These are phyloP conservation scores for Cavenderia fasciculata DNA, from an alignment of 78 protist species.

Conservation along the genomic window DNA sequence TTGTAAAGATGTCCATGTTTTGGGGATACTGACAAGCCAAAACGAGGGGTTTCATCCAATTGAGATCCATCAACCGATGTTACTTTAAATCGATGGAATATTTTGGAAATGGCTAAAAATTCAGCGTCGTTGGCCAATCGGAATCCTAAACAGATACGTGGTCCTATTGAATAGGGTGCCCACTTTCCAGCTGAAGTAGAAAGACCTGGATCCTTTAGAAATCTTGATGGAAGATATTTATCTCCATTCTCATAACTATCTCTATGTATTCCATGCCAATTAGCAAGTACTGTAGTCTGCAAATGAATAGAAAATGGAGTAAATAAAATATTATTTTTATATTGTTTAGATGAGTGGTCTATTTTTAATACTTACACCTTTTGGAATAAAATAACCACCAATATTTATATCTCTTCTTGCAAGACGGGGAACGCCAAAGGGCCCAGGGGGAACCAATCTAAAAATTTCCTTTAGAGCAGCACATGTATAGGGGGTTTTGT, in stretches of 20 bases:
- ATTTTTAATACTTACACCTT: slow-evolving; percentile 19
- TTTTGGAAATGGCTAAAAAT: slow-evolving; percentile 11
- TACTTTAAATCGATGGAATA: not conserved
- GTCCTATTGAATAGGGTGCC: not conserved
- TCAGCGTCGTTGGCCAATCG: not conserved
- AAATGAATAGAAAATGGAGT: no score
- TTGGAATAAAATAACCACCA: slow-evolving; percentile 52
- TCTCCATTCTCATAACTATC: slow-evolving; percentile 1
- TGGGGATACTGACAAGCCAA: no score
- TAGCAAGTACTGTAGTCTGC: no score
- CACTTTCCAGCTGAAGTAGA: slow-evolving; percentile 15
- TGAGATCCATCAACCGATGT: not conserved
- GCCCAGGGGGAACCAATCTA: slow-evolving; percentile 8
- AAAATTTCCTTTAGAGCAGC: not conserved
- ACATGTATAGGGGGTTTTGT: not conserved
- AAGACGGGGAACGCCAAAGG: slow-evolving; percentile 17
- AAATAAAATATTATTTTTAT: no score
- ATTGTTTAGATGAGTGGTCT: no score
- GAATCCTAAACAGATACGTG: not conserved
- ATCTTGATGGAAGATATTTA: not conserved
- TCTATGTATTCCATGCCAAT: no score
- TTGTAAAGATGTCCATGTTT: no score
- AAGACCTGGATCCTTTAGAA: slow-evolving; percentile 1
- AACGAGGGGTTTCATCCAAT: no score
- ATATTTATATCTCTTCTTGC: slow-evolving; percentile 4